phyloP scores from a whole-genome alignment of 2,329 filamentous ascomycete genomes.

The Drechslerella coelobrocha region DNA sequence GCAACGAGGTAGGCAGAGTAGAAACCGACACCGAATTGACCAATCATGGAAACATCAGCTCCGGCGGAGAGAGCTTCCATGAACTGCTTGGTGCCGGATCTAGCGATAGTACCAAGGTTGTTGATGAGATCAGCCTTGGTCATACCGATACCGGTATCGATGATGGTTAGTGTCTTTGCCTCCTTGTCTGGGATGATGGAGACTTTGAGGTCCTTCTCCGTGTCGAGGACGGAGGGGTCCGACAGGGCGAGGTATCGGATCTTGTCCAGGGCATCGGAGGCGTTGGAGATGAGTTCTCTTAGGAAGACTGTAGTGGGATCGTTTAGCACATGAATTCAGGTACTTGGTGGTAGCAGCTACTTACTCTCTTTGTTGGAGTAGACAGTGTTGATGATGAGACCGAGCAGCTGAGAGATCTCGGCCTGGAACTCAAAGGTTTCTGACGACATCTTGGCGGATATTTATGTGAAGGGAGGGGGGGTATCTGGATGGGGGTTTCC shows the following conservation, averaged over 20 bases:
- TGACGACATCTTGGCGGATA: slow-evolving; percentile 71
- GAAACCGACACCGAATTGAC: slow-evolving; percentile 99
- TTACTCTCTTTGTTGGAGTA: slow-evolving; percentile 98
- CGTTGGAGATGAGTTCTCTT: slow-evolving; percentile 97
- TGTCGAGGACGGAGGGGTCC: slow-evolving; percentile 95
- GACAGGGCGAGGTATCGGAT: slow-evolving; percentile 98
- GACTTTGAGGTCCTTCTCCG: slow-evolving; percentile 96
- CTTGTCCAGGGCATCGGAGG: slow-evolving; percentile 99
- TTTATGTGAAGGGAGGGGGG: slow-evolving; percentile 8
- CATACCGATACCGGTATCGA: slow-evolving; percentile 99
- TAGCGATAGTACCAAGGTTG: slow-evolving; percentile 99
- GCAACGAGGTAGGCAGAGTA: slow-evolving; percentile 99
- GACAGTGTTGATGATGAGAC: slow-evolving; percentile 99
- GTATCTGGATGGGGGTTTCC: slow-evolving; percentile 12
- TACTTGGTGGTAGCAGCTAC: slow-evolving; percentile 9
- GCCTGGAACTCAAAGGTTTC: slow-evolving; percentile 99
- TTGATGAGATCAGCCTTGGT: slow-evolving; percentile 99
- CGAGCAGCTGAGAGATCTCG: slow-evolving; percentile 99
- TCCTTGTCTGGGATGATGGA: slow-evolving; percentile 99
- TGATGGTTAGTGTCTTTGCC: slow-evolving; percentile 95
- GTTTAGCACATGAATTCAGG: slow-evolving; percentile 21
- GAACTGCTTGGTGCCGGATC: slow-evolving; percentile 99
- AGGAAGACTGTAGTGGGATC: slow-evolving; percentile 72
- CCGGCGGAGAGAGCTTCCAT: slow-evolving; percentile 99
- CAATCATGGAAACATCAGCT: slow-evolving; percentile 99